phyloP scores from a whole-genome alignment of 805 yeast genomes.

The Blastobotrys terrestris region DNA sequence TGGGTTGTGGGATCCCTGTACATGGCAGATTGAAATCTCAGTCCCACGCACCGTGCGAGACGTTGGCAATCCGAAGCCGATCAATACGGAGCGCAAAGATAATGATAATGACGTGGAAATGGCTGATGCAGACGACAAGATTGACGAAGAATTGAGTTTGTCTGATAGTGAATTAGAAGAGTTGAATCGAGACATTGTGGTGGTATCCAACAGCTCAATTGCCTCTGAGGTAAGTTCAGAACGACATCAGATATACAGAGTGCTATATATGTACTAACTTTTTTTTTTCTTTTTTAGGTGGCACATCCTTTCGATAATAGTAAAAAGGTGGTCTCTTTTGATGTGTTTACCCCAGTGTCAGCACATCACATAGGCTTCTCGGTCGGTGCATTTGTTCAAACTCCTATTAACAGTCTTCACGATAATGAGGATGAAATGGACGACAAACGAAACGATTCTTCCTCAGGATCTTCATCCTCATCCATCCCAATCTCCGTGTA shows the following conservation, averaged over 20 bases:
- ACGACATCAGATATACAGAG: neutral
- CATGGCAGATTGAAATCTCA: slow-evolving; percentile 88
- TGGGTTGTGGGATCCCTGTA: slow-evolving; percentile 75
- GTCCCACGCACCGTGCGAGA: slow-evolving; percentile 76
- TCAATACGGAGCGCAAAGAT: slow-evolving; percentile 4
- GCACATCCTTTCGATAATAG: slow-evolving; percentile 71
- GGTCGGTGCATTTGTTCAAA: slow-evolving; percentile 74
- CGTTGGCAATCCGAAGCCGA: slow-evolving; percentile 31
- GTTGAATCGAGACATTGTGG: slow-evolving; percentile 30
- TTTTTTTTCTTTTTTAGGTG: slow-evolving; percentile 54
- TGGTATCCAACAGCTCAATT: slow-evolving; percentile 39
- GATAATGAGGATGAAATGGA: slow-evolving; percentile 23
- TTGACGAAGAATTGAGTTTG: slow-evolving; percentile 23
- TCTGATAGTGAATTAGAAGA: slow-evolving; percentile 20
- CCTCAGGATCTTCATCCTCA: slow-evolving; percentile 20
- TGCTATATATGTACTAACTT: slow-evolving; percentile 20
- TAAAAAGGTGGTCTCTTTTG: slow-evolving; percentile 69
- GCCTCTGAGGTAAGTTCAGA: slow-evolving; percentile 46
- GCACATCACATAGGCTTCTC: slow-evolving; percentile 97
- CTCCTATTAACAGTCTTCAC: slow-evolving; percentile 44
- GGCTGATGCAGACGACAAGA: slow-evolving; percentile 17
- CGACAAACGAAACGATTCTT: slow-evolving; percentile 32
- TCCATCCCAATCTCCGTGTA: slow-evolving; percentile 56
- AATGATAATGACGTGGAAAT: slow-evolving; percentile 11
- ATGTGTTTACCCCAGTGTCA: slow-evolving; percentile 74